phyloP scores from a whole-genome alignment of 2,329 filamentous ascomycete species.

The Remersonia thermophila region DNA sequence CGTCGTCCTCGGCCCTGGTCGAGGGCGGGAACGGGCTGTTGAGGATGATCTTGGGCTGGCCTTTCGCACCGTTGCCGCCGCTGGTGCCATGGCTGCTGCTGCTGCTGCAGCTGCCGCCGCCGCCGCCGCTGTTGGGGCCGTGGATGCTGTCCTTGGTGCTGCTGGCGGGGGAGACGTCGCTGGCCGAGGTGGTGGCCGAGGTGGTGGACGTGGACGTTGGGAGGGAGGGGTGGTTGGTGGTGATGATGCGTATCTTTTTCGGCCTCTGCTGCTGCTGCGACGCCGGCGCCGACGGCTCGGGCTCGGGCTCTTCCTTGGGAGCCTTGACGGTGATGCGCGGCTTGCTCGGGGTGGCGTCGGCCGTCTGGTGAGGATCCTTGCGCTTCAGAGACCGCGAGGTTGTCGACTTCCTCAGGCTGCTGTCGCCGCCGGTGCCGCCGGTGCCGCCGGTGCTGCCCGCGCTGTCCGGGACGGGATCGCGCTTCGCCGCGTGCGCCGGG shows the following conservation, averaged over 20 bases:
- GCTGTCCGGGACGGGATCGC: too few relatives aligned
- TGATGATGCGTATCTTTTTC: too few relatives aligned
- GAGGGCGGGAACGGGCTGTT: neutral
- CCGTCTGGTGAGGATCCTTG: conserved; percentile 15
- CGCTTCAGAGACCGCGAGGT: conserved; percentile 13
- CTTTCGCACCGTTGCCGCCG: too few relatives aligned
- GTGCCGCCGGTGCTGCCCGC: conserved; percentile 15
- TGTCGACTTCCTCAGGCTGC: conserved; percentile 12
- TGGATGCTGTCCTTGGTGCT: neutral
- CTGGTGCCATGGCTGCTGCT: too few relatives aligned
- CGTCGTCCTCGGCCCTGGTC: neutral
- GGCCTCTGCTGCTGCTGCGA: too few relatives aligned
- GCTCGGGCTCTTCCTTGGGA: neutral
- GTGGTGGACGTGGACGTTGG: too few relatives aligned
- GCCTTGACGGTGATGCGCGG: neutral
- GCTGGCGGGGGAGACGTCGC: neutral
- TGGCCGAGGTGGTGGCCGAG: too few relatives aligned
- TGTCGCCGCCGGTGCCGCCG: conserved; percentile 2
- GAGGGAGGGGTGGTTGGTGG: too few relatives aligned
- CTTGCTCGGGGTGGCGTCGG: conserved; percentile 10
- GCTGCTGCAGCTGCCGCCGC: neutral
- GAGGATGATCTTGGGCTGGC: too few relatives aligned
- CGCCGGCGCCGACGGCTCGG: too few relatives aligned
- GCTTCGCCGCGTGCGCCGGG: conserved; percentile 31
- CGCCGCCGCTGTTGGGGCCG: neutral